These are phyloP conservation scores for Ophiocytium majus DNA, from an alignment of 352 stramenopile genomes.

Conservation along the genomic window DNA sequence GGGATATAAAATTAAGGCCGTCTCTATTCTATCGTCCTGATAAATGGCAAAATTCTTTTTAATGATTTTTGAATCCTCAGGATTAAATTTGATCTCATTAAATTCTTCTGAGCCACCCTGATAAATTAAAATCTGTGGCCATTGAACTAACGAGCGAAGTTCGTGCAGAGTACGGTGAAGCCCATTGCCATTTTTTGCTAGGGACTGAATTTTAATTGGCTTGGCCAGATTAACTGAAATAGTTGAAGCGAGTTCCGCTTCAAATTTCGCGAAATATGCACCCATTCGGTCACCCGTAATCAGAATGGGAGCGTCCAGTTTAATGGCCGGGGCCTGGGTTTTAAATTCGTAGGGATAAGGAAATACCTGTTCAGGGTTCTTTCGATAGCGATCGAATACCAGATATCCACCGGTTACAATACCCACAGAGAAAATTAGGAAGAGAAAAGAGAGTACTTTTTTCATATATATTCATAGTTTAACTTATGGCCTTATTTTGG, in stretches of 20 bases:
- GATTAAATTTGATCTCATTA: background rate
- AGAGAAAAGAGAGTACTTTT: background rate
- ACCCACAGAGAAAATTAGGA: background rate
- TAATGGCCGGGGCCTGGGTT: background rate
- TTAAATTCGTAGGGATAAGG: background rate
- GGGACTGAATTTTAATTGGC: background rate
- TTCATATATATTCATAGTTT: slow-evolving; percentile 5
- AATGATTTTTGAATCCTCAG: background rate
- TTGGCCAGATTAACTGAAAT: background rate
- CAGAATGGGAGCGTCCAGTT: background rate
- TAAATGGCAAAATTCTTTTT: background rate
- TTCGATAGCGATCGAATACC: background rate
- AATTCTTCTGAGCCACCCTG: background rate
- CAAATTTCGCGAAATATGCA: background rate
- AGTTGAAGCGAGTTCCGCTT: background rate
- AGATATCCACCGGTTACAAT: slow-evolving; percentile 17
- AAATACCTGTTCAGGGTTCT: background rate
- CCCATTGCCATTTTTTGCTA: background rate
- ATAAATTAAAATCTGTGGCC: slow-evolving; percentile 7
- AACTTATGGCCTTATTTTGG: slow-evolving; percentile 8
- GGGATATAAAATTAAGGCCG: background rate
- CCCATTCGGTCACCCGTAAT: background rate
- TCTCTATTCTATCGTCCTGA: background rate
- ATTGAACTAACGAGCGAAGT: background rate
- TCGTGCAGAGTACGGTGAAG: slow-evolving; percentile 6